These are phyloP conservation scores for Colletotrichum filicis DNA, from an alignment of 2,329 filamentous ascomycete species.

Conservation along the genomic window DNA sequence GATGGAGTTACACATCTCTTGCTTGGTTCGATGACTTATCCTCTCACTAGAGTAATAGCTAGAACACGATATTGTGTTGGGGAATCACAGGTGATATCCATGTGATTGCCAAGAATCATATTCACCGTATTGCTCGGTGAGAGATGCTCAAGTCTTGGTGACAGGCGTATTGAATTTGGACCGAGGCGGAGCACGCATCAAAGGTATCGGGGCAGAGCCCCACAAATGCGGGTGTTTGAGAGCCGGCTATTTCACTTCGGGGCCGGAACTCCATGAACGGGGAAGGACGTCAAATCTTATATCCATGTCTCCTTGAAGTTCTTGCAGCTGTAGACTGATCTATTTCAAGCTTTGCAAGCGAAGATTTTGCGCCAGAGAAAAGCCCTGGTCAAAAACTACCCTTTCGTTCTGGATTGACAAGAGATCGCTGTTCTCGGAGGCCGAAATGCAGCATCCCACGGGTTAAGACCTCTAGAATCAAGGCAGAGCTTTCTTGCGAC, in stretches of 20 bases:
- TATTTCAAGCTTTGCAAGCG: slow-evolving; percentile 38
- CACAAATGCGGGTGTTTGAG: slow-evolving; percentile 49
- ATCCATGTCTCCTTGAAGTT: slow-evolving; percentile 48
- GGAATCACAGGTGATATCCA: neutral
- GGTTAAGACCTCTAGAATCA: slow-evolving; percentile 43
- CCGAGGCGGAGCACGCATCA: slow-evolving; percentile 45
- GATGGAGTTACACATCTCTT: neutral
- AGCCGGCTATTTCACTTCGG: slow-evolving; percentile 45
- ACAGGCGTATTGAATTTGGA: slow-evolving; percentile 32
- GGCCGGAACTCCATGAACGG: slow-evolving; percentile 41
- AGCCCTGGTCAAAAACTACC: slow-evolving; percentile 46
- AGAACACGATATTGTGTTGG: neutral
- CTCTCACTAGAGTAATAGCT: neutral
- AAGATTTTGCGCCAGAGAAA: too few relatives aligned
- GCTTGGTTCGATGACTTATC: neutral
- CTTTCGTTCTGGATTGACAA: slow-evolving; percentile 41
- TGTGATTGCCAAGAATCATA: neutral
- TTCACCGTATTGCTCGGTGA: fast-evolving
- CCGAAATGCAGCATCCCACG: slow-evolving; percentile 49
- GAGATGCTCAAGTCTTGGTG: neutral
- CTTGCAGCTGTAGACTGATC: slow-evolving; percentile 54
- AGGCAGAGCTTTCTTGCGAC: slow-evolving; percentile 38
- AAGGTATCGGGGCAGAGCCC: slow-evolving; percentile 40
- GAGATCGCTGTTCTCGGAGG: slow-evolving; percentile 46
- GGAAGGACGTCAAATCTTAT: slow-evolving; percentile 38